These are phyloP conservation scores for Thuidium tamariscinum DNA, from an alignment of 225 moss, liverwort and hornwort species.

Conservation along the genomic window DNA sequence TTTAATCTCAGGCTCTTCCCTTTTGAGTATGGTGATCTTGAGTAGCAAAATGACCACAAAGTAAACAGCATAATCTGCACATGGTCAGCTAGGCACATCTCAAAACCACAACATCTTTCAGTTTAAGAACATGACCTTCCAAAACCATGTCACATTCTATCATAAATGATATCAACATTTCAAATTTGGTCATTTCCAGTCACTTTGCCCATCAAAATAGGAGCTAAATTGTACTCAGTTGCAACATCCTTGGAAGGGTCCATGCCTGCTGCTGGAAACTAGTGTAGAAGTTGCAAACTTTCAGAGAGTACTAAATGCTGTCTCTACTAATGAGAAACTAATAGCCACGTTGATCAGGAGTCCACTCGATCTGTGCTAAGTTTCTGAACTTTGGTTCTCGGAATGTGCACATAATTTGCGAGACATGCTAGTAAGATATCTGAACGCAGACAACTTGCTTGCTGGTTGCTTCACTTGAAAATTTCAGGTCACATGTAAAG, in stretches of 20 bases:
- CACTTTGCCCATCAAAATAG: not conserved
- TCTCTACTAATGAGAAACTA: not conserved
- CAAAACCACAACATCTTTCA: not conserved
- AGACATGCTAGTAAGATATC: not conserved
- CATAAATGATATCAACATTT: not conserved
- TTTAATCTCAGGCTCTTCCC: not conserved
- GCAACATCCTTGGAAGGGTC: not conserved
- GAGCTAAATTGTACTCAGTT: not conserved
- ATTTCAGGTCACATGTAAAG: conserved; percentile 46
- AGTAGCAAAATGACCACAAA: not conserved
- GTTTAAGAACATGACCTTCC: not conserved
- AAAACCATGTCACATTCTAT: not conserved
- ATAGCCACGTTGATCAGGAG: not conserved
- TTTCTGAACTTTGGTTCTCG: not conserved
- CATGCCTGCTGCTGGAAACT: not conserved
- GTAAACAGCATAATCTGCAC: not conserved
- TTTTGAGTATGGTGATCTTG: not conserved
- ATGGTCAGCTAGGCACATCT: not conserved
- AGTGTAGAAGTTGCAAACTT: not conserved
- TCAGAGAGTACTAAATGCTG: not conserved
- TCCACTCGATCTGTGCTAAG: not conserved
- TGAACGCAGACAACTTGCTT: not conserved
- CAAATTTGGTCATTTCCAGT: not conserved
- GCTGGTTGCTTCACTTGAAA: not conserved
- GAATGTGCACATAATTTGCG: not conserved